These are phyloP conservation scores for Avena insularis DNA, from an alignment of 176 grass and related monocot genomes.

Conservation along the genomic window DNA sequence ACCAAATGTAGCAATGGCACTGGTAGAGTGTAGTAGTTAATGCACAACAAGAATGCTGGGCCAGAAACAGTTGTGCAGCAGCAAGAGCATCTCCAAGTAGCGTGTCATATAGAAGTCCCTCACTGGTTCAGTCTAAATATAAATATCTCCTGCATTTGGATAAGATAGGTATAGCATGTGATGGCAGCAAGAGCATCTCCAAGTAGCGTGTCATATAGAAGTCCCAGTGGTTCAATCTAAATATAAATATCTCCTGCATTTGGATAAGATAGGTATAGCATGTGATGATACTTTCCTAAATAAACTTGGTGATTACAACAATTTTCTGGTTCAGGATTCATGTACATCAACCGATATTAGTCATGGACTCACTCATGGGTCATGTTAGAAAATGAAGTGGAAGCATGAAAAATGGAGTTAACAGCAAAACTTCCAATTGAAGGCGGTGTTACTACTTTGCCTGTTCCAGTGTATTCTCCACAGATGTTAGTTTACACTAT, in stretches of 20 bases:
- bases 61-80: not conserved
- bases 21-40: not conserved
- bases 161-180: not conserved
- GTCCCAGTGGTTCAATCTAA: not conserved
- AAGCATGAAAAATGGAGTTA: not conserved
- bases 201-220: not conserved
- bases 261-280: not conserved
- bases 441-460: not conserved
- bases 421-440: not conserved
- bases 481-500: slow-evolving; percentile 42
- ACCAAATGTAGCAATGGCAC: not conserved
- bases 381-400: not conserved
- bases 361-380: no score
- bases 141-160: not conserved
- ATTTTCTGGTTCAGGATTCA: not conserved
- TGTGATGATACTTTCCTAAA: not conserved
- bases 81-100: slow-evolving; percentile 15
- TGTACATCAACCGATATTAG: not conserved
- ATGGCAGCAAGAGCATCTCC: slow-evolving; percentile 9
- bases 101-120: not conserved
- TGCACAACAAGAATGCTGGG: slow-evolving; percentile 17
- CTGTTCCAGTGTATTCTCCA: not conserved
- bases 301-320: slow-evolving; percentile 5
- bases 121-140: not conserved
- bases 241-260: slow-evolving; percentile 8